phyloP scores from a whole-genome alignment of 768 basidiomycete species.

The Mrakia gelida region DNA sequence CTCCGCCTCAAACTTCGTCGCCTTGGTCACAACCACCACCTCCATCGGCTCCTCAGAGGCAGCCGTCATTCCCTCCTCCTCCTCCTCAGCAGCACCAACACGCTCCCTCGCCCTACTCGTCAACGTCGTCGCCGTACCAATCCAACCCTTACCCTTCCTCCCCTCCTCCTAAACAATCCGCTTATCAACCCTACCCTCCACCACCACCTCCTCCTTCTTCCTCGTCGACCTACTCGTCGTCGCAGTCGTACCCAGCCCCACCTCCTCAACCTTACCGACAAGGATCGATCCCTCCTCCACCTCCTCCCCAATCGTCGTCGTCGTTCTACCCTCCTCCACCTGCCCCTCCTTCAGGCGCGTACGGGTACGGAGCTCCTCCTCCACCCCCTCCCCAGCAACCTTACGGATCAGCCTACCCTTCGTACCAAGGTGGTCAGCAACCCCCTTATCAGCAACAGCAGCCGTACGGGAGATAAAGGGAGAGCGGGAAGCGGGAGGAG shows the following conservation, averaged over 20 bases:
- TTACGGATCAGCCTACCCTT: slow-evolving; percentile 56
- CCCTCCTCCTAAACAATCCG: slow-evolving; percentile 7
- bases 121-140: not conserved
- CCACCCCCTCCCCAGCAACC: slow-evolving; percentile 45
- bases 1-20: slow-evolving; percentile 17
- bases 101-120: slow-evolving; percentile 10
- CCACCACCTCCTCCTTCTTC: slow-evolving; percentile 67
- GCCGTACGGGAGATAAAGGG: slow-evolving; percentile 9
- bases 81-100: not conserved
- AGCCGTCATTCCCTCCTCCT: slow-evolving; percentile 7
- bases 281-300: slow-evolving; percentile 39
- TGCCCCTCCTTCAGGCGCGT: slow-evolving; percentile 50
- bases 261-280: slow-evolving; percentile 52
- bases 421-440: slow-evolving; percentile 46
- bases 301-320: not conserved
- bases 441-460: not conserved
- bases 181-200: slow-evolving; percentile 55
- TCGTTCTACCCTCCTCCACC: slow-evolving; percentile 43
- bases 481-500: no score
- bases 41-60: slow-evolving; percentile 2
- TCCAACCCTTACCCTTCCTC: slow-evolving; percentile 10
- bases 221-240: slow-evolving; percentile 63
- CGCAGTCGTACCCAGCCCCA: slow-evolving; percentile 59
- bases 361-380: slow-evolving; percentile 1
- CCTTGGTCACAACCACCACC: not conserved